Percentiles rank a stretch among this genome's conserved stretches.
Conservation (phyloP, 371 early-diverging fungal genomes). For the Mucor plumbeus region DNA sequence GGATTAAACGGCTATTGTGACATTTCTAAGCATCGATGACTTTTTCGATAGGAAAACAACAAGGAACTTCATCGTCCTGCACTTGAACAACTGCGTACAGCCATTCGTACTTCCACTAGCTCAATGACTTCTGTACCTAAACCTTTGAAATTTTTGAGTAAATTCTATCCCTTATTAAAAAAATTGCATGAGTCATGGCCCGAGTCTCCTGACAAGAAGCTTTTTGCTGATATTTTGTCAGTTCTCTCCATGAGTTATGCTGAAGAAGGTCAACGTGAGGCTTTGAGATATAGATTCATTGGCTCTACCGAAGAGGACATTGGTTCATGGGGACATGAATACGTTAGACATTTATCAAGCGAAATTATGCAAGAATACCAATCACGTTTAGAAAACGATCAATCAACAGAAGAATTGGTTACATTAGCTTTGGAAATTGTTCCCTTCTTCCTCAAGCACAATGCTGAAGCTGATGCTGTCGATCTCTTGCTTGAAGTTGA, state of each 20-base stretch:
- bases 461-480: constrained; percentile 97
- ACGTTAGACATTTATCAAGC: constrained; percentile 92
- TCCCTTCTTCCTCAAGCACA: constrained; percentile 90
- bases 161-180: constrained; percentile 79
- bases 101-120: constrained; percentile 92
- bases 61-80: constrained; percentile 80
- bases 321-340: constrained; percentile 99
- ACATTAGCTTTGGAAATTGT: constrained; percentile 83
- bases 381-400: constrained; percentile 62
- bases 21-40: not conserved
- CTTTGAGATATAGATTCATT: constrained; percentile 82
- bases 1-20: too few relatives aligned
- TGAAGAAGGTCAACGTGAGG: constrained; percentile 82
- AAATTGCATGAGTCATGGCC: constrained; percentile 78
- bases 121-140: constrained; percentile 99
- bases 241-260: constrained; percentile 96
- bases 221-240: constrained; percentile 94
- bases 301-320: constrained; percentile 81
- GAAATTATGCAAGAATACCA: constrained; percentile 90
- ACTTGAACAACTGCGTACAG: constrained; percentile 84
- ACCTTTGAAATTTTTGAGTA: constrained; percentile 93
- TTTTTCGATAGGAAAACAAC: constrained; percentile 65
- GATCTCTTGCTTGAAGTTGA: constrained; percentile 94
- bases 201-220: constrained; percentile 76
- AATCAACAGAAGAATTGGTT: constrained; percentile 68